Evolutionary conservation across 306 rosid genomes (phyloP).

Genomic region (Leucaena leucocephala): DNA sequence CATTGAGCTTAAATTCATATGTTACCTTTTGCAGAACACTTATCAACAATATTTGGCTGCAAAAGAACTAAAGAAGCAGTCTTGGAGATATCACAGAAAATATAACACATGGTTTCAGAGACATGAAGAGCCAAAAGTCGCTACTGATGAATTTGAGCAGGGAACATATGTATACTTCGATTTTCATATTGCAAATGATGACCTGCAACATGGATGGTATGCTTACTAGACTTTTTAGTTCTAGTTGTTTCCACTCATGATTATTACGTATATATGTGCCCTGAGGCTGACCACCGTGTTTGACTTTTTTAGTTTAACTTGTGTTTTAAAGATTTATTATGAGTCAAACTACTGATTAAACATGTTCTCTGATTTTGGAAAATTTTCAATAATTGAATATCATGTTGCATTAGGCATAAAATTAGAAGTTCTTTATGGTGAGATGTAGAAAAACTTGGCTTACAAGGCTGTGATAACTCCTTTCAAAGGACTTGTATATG

Average conservation of each 20-base stretch:
- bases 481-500: background rate
- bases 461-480: background rate
- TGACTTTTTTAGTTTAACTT: background rate
- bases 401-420: background rate
- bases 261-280: background rate
- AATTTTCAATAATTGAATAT: background rate
- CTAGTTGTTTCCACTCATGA: conserved; percentile 5
- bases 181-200: conserved; percentile 80
- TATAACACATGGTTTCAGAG: conserved; percentile 95
- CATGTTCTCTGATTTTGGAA: background rate
- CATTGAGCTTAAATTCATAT: conserved; percentile 27
- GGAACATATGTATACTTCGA: conserved; percentile 92
- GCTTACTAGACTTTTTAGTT: conserved; percentile 4
- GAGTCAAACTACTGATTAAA: background rate
- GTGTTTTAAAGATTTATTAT: background rate
- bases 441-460: background rate
- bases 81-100: conserved; percentile 92
- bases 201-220: conserved; percentile 84
- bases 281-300: background rate
- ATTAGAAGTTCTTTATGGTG: background rate
- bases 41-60: conserved; percentile 88
- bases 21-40: conserved; percentile 65
- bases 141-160: conserved; percentile 88
- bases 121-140: conserved; percentile 90
- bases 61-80: conserved; percentile 86